Base-by-base conservation (phyloP, 805 yeast species). In the Zygoascus bituminiphila region DNA sequence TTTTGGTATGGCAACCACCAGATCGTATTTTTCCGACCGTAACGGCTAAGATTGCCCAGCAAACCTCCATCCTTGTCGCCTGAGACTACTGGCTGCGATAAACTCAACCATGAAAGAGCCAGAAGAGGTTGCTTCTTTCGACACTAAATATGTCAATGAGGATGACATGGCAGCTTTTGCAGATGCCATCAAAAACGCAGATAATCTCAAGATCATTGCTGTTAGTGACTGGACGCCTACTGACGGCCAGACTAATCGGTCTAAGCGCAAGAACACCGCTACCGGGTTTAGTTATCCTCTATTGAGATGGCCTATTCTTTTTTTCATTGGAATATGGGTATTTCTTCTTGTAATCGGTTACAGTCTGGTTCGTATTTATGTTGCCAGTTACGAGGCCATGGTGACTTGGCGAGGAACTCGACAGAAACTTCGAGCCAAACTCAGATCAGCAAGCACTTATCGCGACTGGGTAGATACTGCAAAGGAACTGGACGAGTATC, bases 401-500 rank as follows among this genome's bases (percentile, higher is more conserved):
- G 63, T 79, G 50, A 74, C 82, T 1, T 80, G 84, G 81, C 69
- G 76, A 0, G 88, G 87, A 2, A 67, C 72, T 49, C 70, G 85
- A 31, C 70, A 71, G 46, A 57, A 54, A 29, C 63, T 83, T 21
- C 62, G 86, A 6, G 68, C 69, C 15, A 65, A 68, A n/a, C 64
- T 84, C 48, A 63, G 82, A 42, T 52, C 59, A 0, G 73, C 86
- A 0, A 58, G 57, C 17, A 72, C 66, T 23, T 84, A 83, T 57
- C 62, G 67, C 4, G 87, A 84, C 52, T 84, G 89, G 84, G 65
- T 75, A 4, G 60, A 61, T 14, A 75, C 76, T 55, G 91, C 93
- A 1, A 58, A 70, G 33, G 66, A 64, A 7, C 61, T 84, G 42
- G 93, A 84, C 59, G 63, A 71, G 29, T 74, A 67, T 57, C 66